These are phyloP conservation scores for Polytolypa hystricis DNA, from an alignment of 2,329 filamentous ascomycete genomes.

Conservation along the genomic window DNA sequence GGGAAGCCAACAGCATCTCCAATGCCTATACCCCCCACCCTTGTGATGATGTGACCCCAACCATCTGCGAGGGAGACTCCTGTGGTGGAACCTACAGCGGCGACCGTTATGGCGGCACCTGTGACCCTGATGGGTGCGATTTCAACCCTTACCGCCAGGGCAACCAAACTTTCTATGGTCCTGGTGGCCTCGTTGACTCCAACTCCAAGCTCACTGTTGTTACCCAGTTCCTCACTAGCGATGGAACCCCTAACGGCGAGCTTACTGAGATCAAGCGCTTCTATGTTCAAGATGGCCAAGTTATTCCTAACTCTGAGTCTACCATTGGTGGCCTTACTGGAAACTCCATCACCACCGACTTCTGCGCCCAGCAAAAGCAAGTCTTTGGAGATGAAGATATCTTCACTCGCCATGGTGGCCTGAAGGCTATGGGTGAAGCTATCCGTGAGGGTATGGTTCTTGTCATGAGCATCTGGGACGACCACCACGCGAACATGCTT, in stretches of 20 bases:
- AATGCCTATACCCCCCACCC: slow-evolving; percentile 51
- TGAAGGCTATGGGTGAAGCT: slow-evolving; percentile 41
- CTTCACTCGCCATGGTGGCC: slow-evolving; percentile 43
- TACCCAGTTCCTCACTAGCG: slow-evolving; percentile 47
- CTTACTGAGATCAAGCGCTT: slow-evolving; percentile 44
- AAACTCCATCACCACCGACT: slow-evolving; percentile 42
- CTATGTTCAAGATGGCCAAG: slow-evolving; percentile 48
- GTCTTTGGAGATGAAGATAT: slow-evolving; percentile 29
- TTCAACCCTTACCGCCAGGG: slow-evolving; percentile 55
- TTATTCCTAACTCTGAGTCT: slow-evolving; percentile 42
- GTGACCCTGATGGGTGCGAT: slow-evolving; percentile 55
- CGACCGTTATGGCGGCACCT: slow-evolving; percentile 46
- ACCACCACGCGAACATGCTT: slow-evolving; percentile 54
- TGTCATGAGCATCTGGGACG: slow-evolving; percentile 46
- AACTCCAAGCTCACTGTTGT: slow-evolving; percentile 48
- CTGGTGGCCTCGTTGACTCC: slow-evolving; percentile 45
- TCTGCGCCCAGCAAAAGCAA: slow-evolving; percentile 42
- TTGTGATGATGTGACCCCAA: slow-evolving; percentile 39
- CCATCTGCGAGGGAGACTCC: slow-evolving; percentile 23
- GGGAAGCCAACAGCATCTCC: slow-evolving; percentile 53
- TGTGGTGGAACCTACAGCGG: slow-evolving; percentile 39
- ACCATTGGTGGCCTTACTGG: slow-evolving; percentile 33
- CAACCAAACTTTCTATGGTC: slow-evolving; percentile 48
- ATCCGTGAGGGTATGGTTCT: slow-evolving; percentile 47
- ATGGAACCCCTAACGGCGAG: slow-evolving; percentile 24